Percentiles rank a stretch among this genome's conserved stretches.
Conservation (phyloP, 768 basidiomycete species). For the Pulveroboletus frians region DNA sequence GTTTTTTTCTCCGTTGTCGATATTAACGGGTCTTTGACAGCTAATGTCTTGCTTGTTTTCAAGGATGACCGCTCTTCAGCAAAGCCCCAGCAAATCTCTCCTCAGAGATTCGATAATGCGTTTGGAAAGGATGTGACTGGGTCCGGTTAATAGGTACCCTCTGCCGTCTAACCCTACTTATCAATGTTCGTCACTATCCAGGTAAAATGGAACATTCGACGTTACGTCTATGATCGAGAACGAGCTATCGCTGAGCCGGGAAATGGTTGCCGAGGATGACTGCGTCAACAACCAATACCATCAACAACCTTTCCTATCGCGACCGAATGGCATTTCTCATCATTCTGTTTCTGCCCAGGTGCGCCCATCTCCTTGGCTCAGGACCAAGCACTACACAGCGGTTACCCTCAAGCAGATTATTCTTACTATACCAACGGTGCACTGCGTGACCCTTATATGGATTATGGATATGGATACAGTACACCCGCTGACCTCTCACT, state of each 20-base stretch:
- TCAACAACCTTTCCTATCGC: constrained; percentile 29
- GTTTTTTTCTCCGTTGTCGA: constrained; percentile 2
- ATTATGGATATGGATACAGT: constrained; percentile 56
- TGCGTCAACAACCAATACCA: constrained; percentile 37
- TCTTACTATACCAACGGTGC: constrained; percentile 53
- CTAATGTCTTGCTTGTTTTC: constrained; percentile 14
- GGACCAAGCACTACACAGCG: constrained; percentile 42
- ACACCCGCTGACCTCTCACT: constrained; percentile 44
- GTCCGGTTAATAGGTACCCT: constrained; percentile 39
- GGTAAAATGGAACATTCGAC: constrained; percentile 34
- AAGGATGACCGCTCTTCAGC: constrained; percentile 45
- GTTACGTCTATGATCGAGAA: constrained; percentile 41
- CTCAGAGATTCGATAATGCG: constrained; percentile 48
- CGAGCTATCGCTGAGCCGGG: constrained; percentile 54
- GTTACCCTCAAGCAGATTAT: constrained; percentile 55
- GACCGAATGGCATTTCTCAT: constrained; percentile 27
- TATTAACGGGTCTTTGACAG: constrained; percentile 13
- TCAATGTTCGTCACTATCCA: constrained; percentile 27
- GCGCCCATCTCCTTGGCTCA: constrained; percentile 42
- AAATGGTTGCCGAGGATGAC: constrained; percentile 58
- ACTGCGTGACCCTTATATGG: constrained; percentile 45
- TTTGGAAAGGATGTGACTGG: constrained; percentile 38
- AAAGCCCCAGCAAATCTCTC: constrained; percentile 49
- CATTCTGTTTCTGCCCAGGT: constrained; percentile 33
- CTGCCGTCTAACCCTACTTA: constrained; percentile 42